Percentiles rank a stretch among this genome's conserved stretches.
These are phyloP conservation scores for Termitomyces sp. DNA, from an alignment of 768 basidiomycete species.

Conservation along the genomic window DNA sequence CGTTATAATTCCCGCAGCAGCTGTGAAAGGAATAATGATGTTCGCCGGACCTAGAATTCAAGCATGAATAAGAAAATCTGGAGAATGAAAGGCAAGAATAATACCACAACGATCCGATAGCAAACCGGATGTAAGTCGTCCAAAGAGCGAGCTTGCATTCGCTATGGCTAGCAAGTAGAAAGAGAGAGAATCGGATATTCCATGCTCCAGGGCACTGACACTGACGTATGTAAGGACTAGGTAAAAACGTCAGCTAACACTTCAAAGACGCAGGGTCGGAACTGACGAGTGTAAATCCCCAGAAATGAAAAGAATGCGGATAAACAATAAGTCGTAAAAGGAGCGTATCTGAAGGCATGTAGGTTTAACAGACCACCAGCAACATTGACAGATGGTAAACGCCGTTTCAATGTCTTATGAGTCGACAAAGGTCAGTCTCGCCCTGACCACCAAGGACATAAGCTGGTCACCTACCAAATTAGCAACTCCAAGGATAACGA, in stretches of 20 bases:
- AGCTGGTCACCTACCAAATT: slow-evolving; percentile 37
- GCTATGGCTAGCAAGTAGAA: slow-evolving; percentile 66
- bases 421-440: neutral
- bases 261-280: slow-evolving; percentile 13
- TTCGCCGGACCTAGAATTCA: slow-evolving; percentile 51
- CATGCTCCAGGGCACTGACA: slow-evolving; percentile 44
- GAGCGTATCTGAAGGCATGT: slow-evolving; percentile 40
- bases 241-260: slow-evolving; percentile 23
- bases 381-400: slow-evolving; percentile 47
- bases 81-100: neutral
- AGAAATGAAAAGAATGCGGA: slow-evolving; percentile 55
- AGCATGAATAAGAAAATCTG: neutral
- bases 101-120: slow-evolving; percentile 51
- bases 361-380: slow-evolving; percentile 56
- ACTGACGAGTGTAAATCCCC: slow-evolving; percentile 61
- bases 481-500: slow-evolving; percentile 43
- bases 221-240: slow-evolving; percentile 66
- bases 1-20: slow-evolving; percentile 50
- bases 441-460: neutral
- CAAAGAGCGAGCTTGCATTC: slow-evolving; percentile 60
- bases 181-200: slow-evolving; percentile 42
- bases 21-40: slow-evolving; percentile 59
- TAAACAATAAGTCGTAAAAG: slow-evolving; percentile 52
- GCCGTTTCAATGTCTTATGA: slow-evolving; percentile 35
- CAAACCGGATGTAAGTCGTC: slow-evolving; percentile 49